Percentiles rank a stretch among this genome's conserved stretches.
phyloP scores from a whole-genome alignment of 345 rosid species.

The Arabis alpina region DNA sequence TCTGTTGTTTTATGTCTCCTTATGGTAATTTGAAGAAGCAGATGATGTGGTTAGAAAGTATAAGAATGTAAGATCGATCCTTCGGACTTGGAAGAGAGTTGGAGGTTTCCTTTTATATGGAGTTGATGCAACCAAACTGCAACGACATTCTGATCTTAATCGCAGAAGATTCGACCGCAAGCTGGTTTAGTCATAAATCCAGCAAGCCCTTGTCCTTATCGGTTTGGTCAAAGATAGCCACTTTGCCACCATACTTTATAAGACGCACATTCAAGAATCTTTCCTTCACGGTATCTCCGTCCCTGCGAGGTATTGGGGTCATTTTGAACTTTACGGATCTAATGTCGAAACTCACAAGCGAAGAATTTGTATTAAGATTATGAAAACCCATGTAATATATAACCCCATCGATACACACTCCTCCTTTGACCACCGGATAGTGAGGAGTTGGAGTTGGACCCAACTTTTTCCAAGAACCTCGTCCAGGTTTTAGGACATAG shows the following conservation, averaged over 20 bases:
- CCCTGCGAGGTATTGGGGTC: neutral
- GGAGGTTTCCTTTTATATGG: constrained; percentile 55
- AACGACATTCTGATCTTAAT: constrained; percentile 40
- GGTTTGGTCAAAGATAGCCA: neutral
- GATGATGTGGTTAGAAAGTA: constrained; percentile 48
- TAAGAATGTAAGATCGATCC: constrained; percentile 50
- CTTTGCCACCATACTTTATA: neutral
- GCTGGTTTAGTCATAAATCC: too few relatives aligned
- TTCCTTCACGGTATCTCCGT: too few relatives aligned
- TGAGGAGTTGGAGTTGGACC: neutral
- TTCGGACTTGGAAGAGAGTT: constrained; percentile 36
- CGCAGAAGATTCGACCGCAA: constrained; percentile 52
- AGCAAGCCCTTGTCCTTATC: neutral
- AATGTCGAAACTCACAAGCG: neutral
- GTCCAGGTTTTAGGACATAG: neutral
- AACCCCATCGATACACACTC: neutral
- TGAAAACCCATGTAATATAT: neutral
- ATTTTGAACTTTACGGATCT: neutral
- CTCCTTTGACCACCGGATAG: neutral
- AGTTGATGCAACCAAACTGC: constrained; percentile 63
- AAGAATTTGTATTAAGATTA: neutral
- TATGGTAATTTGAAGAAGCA: constrained; percentile 36
- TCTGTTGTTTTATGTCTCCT: constrained; percentile 3
- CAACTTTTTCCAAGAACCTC: neutral
- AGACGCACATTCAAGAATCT: neutral